Conservation (phyloP, 306 rosid species). For the Spatholobus suberectus region DNA sequence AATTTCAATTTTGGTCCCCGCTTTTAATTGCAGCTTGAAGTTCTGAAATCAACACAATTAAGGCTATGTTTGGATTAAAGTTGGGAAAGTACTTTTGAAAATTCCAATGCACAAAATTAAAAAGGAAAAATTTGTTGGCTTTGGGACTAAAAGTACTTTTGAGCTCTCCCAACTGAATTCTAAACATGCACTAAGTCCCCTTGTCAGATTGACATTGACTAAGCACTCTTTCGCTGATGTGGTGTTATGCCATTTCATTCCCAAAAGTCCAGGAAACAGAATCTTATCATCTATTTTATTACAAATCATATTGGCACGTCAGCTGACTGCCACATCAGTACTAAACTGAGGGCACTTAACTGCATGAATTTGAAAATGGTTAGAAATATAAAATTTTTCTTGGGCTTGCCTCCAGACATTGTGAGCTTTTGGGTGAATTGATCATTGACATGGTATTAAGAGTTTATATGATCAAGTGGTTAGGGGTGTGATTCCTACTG, state of each 20-base stretch:
- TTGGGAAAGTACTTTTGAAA: no score
- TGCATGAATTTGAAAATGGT: not conserved
- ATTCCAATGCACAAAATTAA: no score
- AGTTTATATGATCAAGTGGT: not conserved
- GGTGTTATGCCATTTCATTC: not conserved
- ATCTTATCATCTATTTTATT: not conserved
- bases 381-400: not conserved
- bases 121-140: no score
- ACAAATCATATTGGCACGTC: not conserved
- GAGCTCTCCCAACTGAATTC: no score
- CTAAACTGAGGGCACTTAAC: not conserved
- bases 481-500: not conserved
- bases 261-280: not conserved
- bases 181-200: no score
- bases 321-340: not conserved
- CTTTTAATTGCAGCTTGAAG: not conserved
- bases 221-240: not conserved
- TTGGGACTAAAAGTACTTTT: no score
- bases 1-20: not conserved
- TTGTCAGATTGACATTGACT: not conserved
- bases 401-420: not conserved
- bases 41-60: not conserved
- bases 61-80: no score
- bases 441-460: not conserved
- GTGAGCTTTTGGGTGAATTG: not conserved